phyloP scores from a whole-genome alignment of 2,329 filamentous ascomycete species.

The Ophiostoma quercus region DNA sequence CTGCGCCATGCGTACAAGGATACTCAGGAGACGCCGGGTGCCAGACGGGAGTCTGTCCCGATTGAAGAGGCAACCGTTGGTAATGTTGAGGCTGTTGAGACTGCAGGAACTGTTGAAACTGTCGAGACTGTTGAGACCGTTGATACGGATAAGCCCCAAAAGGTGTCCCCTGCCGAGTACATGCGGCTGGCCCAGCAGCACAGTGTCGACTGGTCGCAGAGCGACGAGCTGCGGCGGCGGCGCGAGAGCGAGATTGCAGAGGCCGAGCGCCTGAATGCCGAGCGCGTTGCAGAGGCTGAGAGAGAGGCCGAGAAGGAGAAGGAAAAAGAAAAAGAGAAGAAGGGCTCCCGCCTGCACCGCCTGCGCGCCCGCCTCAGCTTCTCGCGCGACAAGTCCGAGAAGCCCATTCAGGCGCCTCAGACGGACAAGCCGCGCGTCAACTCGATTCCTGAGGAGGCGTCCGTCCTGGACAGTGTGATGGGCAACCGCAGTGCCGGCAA shows the following conservation, averaged over 20 bases:
- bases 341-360: background rate
- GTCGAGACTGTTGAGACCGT: background rate
- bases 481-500: background rate
- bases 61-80: background rate
- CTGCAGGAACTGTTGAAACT: background rate
- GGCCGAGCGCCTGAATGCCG: background rate
- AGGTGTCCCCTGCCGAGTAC: background rate
- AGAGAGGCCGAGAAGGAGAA: slow-evolving; percentile 8
- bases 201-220: slow-evolving; percentile 55
- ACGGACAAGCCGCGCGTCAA: background rate
- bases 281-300: slow-evolving; percentile 19
- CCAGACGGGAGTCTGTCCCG: background rate
- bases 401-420: background rate
- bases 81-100: background rate
- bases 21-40: background rate
- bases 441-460: background rate
- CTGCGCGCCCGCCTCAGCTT: background rate
- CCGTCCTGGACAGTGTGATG: background rate
- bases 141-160: background rate
- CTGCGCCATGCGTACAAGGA: slow-evolving; percentile 7
- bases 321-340: slow-evolving; percentile 23
- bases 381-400: background rate
- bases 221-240: slow-evolving; percentile 40
- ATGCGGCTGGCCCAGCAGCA: slow-evolving; percentile 34
- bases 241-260: background rate